phyloP scores from a whole-genome alignment of 2,329 filamentous ascomycete genomes.

The Cytospora piceae region DNA sequence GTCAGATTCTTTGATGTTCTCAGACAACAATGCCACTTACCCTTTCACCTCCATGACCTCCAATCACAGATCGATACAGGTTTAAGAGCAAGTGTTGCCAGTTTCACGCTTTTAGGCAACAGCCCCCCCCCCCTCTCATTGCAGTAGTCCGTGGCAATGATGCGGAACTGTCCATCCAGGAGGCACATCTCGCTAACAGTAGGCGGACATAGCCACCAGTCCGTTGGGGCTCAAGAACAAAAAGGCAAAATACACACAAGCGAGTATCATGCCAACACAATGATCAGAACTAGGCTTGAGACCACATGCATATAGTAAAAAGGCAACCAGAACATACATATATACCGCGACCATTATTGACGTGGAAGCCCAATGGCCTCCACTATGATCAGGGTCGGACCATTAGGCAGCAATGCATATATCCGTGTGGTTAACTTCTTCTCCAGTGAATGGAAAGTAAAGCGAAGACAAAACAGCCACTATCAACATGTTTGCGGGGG shows the following conservation, averaged over 20 bases:
- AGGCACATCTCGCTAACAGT: background rate
- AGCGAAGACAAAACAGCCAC: background rate
- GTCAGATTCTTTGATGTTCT: background rate
- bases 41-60: background rate
- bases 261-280: background rate
- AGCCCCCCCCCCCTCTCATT: background rate
- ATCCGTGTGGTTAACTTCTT: background rate
- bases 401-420: background rate
- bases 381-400: background rate
- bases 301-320: background rate
- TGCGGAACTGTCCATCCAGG: background rate
- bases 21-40: background rate
- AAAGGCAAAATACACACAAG: background rate
- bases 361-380: background rate
- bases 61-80: background rate
- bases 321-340: conserved; percentile 2
- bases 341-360: background rate
- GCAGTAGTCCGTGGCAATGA: background rate
- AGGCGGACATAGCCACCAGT: background rate
- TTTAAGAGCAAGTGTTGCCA: background rate
- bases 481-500: background rate
- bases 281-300: background rate
- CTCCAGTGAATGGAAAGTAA: background rate
- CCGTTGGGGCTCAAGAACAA: background rate
- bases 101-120: background rate